Conservation (phyloP, 2,329 filamentous ascomycete species). For the Microsporum audouinii region DNA sequence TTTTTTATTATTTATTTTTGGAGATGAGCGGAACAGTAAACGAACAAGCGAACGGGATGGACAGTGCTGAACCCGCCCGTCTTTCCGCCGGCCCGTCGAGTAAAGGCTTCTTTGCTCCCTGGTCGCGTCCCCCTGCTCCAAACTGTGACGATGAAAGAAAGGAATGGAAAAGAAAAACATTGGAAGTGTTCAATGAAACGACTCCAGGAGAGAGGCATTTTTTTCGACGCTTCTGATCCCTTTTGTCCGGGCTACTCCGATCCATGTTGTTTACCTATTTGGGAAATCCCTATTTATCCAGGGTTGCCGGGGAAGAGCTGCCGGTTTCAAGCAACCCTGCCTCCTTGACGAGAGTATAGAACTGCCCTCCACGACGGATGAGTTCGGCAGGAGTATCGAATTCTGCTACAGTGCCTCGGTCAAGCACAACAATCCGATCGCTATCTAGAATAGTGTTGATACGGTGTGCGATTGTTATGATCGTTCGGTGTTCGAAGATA, state of each 20-base stretch:
- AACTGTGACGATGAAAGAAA: background rate
- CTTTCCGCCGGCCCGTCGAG: background rate
- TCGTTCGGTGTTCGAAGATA: slow-evolving; percentile 80
- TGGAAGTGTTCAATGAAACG: background rate
- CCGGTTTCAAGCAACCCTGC: slow-evolving; percentile 55
- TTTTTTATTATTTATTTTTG: background rate
- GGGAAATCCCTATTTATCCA: background rate
- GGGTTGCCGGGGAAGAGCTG: background rate
- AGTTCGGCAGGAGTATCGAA: slow-evolving; percentile 79
- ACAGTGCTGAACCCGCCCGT: background rate
- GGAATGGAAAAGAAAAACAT: background rate
- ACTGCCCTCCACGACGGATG: slow-evolving; percentile 63
- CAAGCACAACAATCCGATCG: slow-evolving; percentile 86
- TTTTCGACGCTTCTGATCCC: background rate
- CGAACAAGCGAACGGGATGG: background rate
- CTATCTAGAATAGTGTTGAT: slow-evolving; percentile 91
- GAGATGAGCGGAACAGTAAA: background rate
- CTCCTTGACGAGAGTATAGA: slow-evolving; percentile 85
- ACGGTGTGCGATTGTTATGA: slow-evolving; percentile 95
- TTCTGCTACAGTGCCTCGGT: slow-evolving; percentile 79
- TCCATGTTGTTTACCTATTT: background rate
- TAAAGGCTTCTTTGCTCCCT: background rate
- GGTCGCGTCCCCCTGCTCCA: background rate
- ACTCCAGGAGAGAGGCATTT: background rate
- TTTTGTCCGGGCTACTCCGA: background rate